Evolutionary conservation across 1,284 basidiomycete genomes (phyloP).

Genomic region (Tylopilus sp.): DNA sequence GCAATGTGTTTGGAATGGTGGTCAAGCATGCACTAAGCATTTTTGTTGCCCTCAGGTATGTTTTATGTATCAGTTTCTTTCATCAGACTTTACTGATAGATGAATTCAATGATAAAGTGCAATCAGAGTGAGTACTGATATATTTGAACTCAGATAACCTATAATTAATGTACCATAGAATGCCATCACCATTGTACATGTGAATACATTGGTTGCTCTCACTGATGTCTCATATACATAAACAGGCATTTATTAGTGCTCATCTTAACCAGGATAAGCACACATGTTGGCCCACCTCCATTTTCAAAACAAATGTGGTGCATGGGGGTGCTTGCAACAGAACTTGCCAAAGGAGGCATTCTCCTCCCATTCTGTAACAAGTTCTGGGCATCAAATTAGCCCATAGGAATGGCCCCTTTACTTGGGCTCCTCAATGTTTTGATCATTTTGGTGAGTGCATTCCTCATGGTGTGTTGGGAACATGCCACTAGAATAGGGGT

Average conservation of each 20-base stretch:
- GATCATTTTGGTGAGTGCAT: constrained; percentile 40
- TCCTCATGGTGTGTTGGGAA: not conserved
- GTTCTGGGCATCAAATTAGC: constrained; percentile 52
- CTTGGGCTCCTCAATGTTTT: constrained; percentile 49
- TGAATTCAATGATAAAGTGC: constrained; percentile 29
- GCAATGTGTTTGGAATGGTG: constrained; percentile 57
- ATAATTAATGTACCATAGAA: constrained; percentile 32
- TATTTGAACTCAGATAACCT: not conserved
- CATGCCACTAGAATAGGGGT: not conserved
- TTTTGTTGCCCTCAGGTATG: constrained; percentile 59
- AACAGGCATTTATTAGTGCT: constrained; percentile 53
- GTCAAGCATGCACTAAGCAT: constrained; percentile 57
- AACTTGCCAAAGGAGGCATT: constrained; percentile 53
- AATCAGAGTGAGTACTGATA: constrained; percentile 35
- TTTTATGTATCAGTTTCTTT: not conserved
- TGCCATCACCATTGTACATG: constrained; percentile 45
- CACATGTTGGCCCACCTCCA: not conserved
- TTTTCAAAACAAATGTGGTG: not conserved
- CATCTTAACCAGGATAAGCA: constrained; percentile 54
- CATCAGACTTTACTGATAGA: not conserved
- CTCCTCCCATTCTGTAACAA: constrained; percentile 49
- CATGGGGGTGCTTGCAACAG: constrained; percentile 30
- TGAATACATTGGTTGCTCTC: not conserved
- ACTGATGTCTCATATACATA: not conserved
- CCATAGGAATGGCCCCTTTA: constrained; percentile 48